Conservation (phyloP, 495 filamentous ascomycete species). For the Aspergillus bridgeri region DNA sequence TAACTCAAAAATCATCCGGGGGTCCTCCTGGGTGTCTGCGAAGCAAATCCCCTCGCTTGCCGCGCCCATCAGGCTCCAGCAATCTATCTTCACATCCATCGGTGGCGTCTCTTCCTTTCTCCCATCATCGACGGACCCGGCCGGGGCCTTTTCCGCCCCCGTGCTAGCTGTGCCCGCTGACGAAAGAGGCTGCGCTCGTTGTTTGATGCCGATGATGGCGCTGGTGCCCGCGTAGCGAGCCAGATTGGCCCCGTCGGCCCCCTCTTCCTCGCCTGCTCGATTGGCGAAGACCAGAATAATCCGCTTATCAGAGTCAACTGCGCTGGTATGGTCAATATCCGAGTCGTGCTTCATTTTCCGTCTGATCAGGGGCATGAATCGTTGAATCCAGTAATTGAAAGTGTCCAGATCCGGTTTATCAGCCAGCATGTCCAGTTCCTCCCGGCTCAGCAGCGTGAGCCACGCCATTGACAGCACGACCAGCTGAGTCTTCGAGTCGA, state of each 20-base stretch:
- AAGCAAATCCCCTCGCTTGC: slow-evolving; percentile 46
- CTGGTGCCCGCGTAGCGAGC: slow-evolving; percentile 80
- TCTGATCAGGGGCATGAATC: slow-evolving; percentile 70
- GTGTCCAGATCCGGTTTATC: slow-evolving; percentile 73
- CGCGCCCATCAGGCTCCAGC: slow-evolving; percentile 47
- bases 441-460: slow-evolving; percentile 57
- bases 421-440: slow-evolving; percentile 41
- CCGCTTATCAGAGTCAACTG: slow-evolving; percentile 38
- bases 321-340: slow-evolving; percentile 23
- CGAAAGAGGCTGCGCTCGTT: slow-evolving; percentile 17
- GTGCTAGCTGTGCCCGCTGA: background rate
- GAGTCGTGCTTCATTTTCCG: slow-evolving; percentile 38
- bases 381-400: slow-evolving; percentile 84
- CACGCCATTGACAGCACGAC: slow-evolving; percentile 88
- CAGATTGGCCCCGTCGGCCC: slow-evolving; percentile 39
- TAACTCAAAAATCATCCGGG: slow-evolving; percentile 42
- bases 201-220: slow-evolving; percentile 69
- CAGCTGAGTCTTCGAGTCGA: slow-evolving; percentile 63
- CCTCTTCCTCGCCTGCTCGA: slow-evolving; percentile 67
- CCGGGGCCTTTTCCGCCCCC: slow-evolving; percentile 39
- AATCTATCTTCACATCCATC: slow-evolving; percentile 42
- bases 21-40: slow-evolving; percentile 43
- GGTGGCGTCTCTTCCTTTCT: slow-evolving; percentile 14
- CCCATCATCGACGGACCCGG: slow-evolving; percentile 16
- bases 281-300: slow-evolving; percentile 83